Percentiles rank a stretch among this genome's conserved stretches.
phyloP scores from a whole-genome alignment of 345 rosid genomes.

The Acer saccharum region DNA sequence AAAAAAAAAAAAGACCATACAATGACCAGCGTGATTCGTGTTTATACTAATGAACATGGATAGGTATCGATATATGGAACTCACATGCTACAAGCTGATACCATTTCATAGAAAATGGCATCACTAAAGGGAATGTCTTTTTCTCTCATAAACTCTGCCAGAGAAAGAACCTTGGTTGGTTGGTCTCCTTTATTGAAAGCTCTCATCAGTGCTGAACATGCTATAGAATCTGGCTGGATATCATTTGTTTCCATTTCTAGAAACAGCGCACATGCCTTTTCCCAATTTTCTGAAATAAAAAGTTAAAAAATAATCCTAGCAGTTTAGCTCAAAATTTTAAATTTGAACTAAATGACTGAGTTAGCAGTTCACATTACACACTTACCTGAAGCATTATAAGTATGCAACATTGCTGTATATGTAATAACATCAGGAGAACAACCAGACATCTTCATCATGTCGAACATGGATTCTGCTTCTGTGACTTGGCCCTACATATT shows the following conservation, averaged over 20 bases:
- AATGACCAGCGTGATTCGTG: not conserved
- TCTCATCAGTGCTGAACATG: conserved; percentile 84
- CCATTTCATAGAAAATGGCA: conserved; percentile 71
- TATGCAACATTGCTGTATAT: conserved; percentile 81
- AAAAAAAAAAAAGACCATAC: conserved; percentile 3
- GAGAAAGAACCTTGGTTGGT: conserved; percentile 67
- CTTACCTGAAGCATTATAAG: conserved; percentile 67
- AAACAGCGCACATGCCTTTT: conserved; percentile 61
- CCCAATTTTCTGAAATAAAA: conserved; percentile 63
- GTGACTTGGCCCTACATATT: conserved; percentile 58
- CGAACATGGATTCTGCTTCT: conserved; percentile 83
- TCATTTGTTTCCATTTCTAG: conserved; percentile 71
- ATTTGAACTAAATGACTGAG: conserved; percentile 1
- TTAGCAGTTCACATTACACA: conserved; percentile 11
- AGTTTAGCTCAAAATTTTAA: conserved; percentile 20
- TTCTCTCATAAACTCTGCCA: conserved; percentile 69
- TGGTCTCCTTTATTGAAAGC: conserved; percentile 79
- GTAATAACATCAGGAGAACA: conserved; percentile 75
- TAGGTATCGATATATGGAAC: conserved; percentile 21
- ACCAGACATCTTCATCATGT: conserved; percentile 67
- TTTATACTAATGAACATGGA: not conserved
- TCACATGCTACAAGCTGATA: conserved; percentile 88
- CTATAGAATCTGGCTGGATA: conserved; percentile 69
- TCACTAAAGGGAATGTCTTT: conserved; percentile 62
- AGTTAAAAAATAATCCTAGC: conserved; percentile 20